Base-by-base conservation (phyloP, 345 rosid species). In the Citrus sp. region DNA sequence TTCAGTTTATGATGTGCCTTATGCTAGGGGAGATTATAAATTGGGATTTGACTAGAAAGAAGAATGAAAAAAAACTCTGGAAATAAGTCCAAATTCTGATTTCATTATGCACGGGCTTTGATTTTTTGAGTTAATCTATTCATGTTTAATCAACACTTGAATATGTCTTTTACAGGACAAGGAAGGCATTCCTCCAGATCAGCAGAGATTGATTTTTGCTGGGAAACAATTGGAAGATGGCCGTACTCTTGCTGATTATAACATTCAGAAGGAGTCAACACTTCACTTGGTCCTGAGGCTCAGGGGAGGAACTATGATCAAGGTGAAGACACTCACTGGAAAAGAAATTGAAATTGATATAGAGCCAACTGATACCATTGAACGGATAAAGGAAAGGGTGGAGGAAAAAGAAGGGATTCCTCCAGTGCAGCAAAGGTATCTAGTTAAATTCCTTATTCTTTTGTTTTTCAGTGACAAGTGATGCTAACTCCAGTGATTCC, bases 401-500 rank as follows among this genome's bases (percentile, higher is more conserved):
- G 98, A 95, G 85, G 98, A 95, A 88, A 92, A 93, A 83, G 97
- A 93, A 86, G 99, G 99, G 74, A 96, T 96, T 79, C 99, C 99
- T 73, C 99, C 97, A 5, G 97, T 94, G 55, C 99, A 96, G 83
- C 99, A 96, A 82, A 91, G 99, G 98, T 91, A 56, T 61, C 4
- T 9, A 32, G 59, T 63, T 59, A 10, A 22, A 55, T 6, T 34
- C 60, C 28, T 56, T 28, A 7, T 30, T 34, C 49, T 46, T 77
- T 54, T 30, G 58, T 34, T 56, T 63, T 37, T 54, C 1, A 28
- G 32, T 72, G 1, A 22, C 21, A 72, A 72, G 49, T 10, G 9
- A 1, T 18, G 34, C 7, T 21, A 22, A 24, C 65, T 35, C 7
- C 28, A 59, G n/a, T 37, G 19, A 74, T 40, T 32, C 27, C 42